Evolutionary conservation across 1,284 basidiomycete species (phyloP).

Genomic region (Tilletia indica): DNA sequence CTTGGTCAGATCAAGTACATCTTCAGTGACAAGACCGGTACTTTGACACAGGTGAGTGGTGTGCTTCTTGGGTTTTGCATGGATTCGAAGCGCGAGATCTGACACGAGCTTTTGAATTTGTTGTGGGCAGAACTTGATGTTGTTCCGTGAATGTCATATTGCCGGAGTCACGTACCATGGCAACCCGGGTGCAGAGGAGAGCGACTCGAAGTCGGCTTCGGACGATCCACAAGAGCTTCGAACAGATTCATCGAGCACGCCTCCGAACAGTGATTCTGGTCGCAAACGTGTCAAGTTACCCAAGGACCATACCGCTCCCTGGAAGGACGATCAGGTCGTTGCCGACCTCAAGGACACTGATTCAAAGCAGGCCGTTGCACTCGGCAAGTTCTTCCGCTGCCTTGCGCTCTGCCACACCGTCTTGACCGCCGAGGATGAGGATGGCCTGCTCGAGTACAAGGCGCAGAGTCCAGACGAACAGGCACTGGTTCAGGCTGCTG

Average conservation of each 20-base stretch:
- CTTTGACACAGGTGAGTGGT: slow-evolving; percentile 68
- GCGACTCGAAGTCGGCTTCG: background rate
- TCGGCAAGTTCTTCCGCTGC: slow-evolving; percentile 83
- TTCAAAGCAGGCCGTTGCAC: background rate
- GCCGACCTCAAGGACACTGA: background rate
- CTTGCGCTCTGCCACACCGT: slow-evolving; percentile 97
- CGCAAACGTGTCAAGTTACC: slow-evolving; percentile 6
- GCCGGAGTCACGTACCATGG: slow-evolving; percentile 87
- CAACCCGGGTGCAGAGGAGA: slow-evolving; percentile 69
- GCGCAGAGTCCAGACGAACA: slow-evolving; percentile 98
- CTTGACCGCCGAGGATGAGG: slow-evolving; percentile 80
- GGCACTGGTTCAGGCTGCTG: slow-evolving; percentile 89
- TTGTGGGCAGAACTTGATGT: slow-evolving; percentile 75
- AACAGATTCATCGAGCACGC: slow-evolving; percentile 59
- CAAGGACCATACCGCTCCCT: slow-evolving; percentile 9
- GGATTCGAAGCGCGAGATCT: too few species aligned
- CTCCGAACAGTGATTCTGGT: slow-evolving; percentile 59
- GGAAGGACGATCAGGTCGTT: background rate
- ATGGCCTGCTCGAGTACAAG: slow-evolving; percentile 72
- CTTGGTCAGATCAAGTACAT: slow-evolving; percentile 98
- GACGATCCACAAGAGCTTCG: background rate
- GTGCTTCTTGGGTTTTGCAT: too few species aligned
- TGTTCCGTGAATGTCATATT: slow-evolving; percentile 87
- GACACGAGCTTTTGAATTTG: too few species aligned
- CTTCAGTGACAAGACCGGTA: slow-evolving; percentile 98